Conservation (phyloP, 495 filamentous ascomycete species). For the Xylaria scruposa region DNA sequence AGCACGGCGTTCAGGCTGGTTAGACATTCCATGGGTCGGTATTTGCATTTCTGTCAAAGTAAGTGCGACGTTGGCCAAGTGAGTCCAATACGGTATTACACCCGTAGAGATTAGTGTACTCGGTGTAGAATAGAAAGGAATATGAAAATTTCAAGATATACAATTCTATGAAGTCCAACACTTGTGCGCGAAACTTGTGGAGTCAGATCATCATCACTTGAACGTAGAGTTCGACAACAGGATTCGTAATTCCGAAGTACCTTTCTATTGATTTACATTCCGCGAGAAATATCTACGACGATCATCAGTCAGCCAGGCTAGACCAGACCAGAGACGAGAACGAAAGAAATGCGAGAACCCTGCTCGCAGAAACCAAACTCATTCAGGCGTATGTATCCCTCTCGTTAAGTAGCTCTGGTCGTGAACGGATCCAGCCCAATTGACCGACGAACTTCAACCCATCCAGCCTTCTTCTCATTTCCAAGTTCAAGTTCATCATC, state of each 20-base stretch:
- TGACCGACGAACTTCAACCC: not conserved
- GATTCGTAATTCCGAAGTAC: not conserved
- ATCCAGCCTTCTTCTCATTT: not conserved
- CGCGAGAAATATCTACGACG: not conserved
- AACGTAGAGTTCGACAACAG: not conserved
- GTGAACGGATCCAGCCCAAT: slow-evolving; percentile 1
- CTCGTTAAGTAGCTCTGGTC: not conserved
- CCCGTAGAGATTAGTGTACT: not conserved
- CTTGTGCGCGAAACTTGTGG: no score
- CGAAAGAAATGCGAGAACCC: slow-evolving; percentile 16
- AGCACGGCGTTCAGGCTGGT: slow-evolving; percentile 30
- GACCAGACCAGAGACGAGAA: not conserved
- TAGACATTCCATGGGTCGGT: slow-evolving; percentile 2
- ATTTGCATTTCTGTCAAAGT: not conserved
- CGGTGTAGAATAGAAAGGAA: not conserved
- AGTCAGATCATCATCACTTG: no score
- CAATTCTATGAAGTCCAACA: not conserved
- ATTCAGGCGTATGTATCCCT: not conserved
- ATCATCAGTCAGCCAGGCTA: not conserved
- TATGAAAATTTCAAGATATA: no score
- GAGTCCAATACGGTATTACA: not conserved
- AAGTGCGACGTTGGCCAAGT: not conserved
- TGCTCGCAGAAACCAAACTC: slow-evolving; percentile 2
- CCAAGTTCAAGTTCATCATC: not conserved
- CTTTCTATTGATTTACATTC: slow-evolving; percentile 21